Percentiles rank a stretch among this genome's conserved stretches.
Conservation (phyloP, 2,329 filamentous ascomycete genomes). For the Botrytis tulipae region DNA sequence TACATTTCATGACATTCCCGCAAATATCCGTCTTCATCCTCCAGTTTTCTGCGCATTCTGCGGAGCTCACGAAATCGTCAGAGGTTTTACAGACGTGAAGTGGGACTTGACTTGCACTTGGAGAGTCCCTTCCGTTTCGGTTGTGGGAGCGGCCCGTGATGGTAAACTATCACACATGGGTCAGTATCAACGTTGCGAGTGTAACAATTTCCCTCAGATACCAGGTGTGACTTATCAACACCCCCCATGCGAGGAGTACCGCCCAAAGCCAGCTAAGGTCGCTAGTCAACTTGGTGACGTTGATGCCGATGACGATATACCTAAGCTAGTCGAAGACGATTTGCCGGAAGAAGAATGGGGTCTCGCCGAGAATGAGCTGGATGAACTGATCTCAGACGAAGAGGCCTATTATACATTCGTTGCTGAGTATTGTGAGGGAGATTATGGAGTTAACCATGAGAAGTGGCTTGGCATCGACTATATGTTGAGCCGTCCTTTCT, state of each 20-base stretch:
- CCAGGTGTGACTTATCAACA: background rate
- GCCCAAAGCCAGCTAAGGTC: too few relatives aligned
- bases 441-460: conserved; percentile 3
- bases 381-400: background rate
- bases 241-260: background rate
- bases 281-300: too few relatives aligned
- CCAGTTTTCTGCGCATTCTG: background rate
- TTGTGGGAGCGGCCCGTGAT: background rate
- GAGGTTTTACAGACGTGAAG: background rate
- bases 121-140: background rate
- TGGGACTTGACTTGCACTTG: background rate
- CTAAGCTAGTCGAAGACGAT: background rate
- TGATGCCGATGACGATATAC: background rate
- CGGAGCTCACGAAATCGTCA: background rate
- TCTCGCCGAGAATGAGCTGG: background rate
- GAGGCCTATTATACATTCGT: background rate
- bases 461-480: background rate
- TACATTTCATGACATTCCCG: background rate
- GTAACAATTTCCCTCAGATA: background rate
- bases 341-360: background rate
- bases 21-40: background rate
- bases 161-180: background rate
- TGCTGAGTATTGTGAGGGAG: background rate
- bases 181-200: background rate
- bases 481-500: background rate